Percentiles rank a stretch among this genome's conserved stretches.
phyloP scores from a whole-genome alignment of 2,329 filamentous ascomycete species.

The Xylariaceae sp. region DNA sequence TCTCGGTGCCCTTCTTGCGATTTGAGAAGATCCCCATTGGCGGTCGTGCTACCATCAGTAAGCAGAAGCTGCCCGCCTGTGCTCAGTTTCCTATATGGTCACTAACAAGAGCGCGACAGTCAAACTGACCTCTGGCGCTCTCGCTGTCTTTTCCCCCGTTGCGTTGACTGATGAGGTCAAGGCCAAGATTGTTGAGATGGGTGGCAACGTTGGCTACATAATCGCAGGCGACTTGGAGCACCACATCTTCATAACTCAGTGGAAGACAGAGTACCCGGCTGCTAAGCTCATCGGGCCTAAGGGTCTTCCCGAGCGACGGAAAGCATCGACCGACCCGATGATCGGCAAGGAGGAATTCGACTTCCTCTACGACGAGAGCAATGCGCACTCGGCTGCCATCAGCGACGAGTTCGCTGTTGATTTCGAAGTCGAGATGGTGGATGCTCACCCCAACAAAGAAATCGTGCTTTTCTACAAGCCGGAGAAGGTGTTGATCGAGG shows the following conservation, averaged over 20 bases:
- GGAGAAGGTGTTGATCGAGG: slow-evolving; percentile 79
- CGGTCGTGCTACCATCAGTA: slow-evolving; percentile 84
- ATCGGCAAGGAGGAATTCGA: slow-evolving; percentile 64
- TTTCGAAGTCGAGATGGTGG: slow-evolving; percentile 85
- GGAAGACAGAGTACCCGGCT: slow-evolving; percentile 78
- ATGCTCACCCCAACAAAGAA: slow-evolving; percentile 82
- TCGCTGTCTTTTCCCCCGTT: slow-evolving; percentile 92
- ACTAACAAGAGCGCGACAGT: slow-evolving; percentile 21
- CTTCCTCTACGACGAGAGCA: slow-evolving; percentile 68
- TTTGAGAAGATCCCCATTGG: slow-evolving; percentile 83
- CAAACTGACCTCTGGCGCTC: slow-evolving; percentile 69
- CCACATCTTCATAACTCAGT: slow-evolving; percentile 89
- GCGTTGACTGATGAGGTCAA: slow-evolving; percentile 78
- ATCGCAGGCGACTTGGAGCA: slow-evolving; percentile 90
- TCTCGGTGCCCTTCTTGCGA: slow-evolving; percentile 84
- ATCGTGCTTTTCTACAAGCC: slow-evolving; percentile 86
- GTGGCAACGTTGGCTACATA: slow-evolving; percentile 79
- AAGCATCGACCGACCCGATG: slow-evolving; percentile 61
- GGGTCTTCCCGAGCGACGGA: slow-evolving; percentile 82
- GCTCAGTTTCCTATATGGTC: not conserved
- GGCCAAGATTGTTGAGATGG: slow-evolving; percentile 66
- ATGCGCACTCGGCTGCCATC: slow-evolving; percentile 59
- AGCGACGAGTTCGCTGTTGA: slow-evolving; percentile 82
- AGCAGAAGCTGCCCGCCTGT: slow-evolving; percentile 32
- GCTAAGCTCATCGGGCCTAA: slow-evolving; percentile 84